Conservation (phyloP, 2,329 filamentous ascomycete species). For the Sclerotinia minor region DNA sequence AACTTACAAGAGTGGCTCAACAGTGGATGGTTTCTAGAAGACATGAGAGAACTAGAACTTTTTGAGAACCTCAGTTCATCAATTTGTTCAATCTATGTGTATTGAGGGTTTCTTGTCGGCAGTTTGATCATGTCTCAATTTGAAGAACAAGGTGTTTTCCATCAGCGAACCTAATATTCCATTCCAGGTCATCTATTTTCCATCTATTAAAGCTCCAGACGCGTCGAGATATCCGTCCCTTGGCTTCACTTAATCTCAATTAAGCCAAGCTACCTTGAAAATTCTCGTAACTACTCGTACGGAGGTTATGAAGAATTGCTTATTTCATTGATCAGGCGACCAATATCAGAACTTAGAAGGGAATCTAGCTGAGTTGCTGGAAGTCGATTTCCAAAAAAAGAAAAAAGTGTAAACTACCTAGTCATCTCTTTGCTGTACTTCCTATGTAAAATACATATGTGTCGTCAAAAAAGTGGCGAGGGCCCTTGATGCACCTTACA, state of each 20-base stretch:
- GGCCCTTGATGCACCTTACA: too few species aligned
- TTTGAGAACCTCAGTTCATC: background rate
- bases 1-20: too few species aligned
- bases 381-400: background rate
- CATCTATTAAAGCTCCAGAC: background rate
- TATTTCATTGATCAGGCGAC: background rate
- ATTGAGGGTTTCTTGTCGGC: background rate
- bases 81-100: background rate
- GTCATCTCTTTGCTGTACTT: too few species aligned
- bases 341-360: background rate
- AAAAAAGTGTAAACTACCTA: background rate
- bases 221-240: too few species aligned
- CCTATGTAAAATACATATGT: too few species aligned
- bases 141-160: background rate
- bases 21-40: background rate
- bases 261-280: background rate
- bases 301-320: background rate
- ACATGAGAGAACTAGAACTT: background rate
- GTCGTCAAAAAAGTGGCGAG: too few species aligned
- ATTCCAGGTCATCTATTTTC: background rate
- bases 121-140: background rate
- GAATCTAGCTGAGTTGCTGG: background rate
- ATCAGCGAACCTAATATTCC: background rate
- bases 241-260: background rate
- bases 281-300: too few species aligned